Evolutionary conservation across 2,329 filamentous ascomycete species (phyloP).

Genomic region (Cladosporium sp.): DNA sequence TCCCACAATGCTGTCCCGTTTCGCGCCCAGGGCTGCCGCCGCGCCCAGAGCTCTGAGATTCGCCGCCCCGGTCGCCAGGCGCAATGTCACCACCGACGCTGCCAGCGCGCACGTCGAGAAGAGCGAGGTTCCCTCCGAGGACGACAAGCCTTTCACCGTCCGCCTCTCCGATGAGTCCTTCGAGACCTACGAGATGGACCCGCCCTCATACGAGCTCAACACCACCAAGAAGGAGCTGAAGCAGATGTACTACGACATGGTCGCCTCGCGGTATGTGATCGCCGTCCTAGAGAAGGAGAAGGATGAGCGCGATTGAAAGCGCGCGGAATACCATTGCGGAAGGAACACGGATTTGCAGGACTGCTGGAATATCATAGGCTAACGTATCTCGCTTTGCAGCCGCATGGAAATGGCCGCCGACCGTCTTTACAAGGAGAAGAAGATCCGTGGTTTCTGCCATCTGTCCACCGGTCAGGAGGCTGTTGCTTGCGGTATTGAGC

Average conservation of each 20-base stretch:
- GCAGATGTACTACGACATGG: constrained; percentile 99
- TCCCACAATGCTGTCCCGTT: constrained; percentile 38
- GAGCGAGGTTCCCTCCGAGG: constrained; percentile 70
- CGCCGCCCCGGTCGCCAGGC: constrained; percentile 44
- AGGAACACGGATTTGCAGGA: neutral
- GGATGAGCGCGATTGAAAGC: neutral
- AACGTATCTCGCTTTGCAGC: constrained; percentile 50
- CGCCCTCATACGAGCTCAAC: constrained; percentile 86
- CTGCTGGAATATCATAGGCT: constrained; percentile 32
- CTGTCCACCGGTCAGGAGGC: constrained; percentile 97
- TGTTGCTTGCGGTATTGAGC: constrained; percentile 94
- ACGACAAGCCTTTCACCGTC: constrained; percentile 90
- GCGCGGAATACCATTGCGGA: neutral
- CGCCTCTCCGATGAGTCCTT: constrained; percentile 97
- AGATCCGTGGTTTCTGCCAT: constrained; percentile 99
- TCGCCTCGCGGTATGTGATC: constrained; percentile 74
- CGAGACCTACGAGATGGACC: constrained; percentile 98
- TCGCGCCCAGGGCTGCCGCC: constrained; percentile 38
- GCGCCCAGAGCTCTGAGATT: constrained; percentile 39
- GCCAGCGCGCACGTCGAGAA: constrained; percentile 87
- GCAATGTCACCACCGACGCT: constrained; percentile 91
- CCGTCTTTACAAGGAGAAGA: constrained; percentile 99
- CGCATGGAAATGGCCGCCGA: constrained; percentile 99
- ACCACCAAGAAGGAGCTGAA: constrained; percentile 98
- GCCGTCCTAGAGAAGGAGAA: neutral